phyloP scores from a whole-genome alignment of 768 basidiomycete species.

The Hirschioporus abietinus region DNA sequence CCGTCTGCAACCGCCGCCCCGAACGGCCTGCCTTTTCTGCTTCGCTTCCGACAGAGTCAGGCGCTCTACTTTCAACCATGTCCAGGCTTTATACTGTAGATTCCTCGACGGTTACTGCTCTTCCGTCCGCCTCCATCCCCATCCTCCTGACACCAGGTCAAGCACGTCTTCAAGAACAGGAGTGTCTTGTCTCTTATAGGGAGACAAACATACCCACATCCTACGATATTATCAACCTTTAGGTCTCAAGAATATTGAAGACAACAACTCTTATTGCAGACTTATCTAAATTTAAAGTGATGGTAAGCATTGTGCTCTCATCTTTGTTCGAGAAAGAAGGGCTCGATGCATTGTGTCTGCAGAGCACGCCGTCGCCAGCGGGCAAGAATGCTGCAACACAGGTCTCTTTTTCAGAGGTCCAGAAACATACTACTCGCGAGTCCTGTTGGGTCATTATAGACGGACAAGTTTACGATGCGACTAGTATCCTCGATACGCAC shows the following conservation, averaged over 20 bases:
- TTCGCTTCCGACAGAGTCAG: background rate
- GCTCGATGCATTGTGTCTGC: background rate
- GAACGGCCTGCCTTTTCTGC: background rate
- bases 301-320: background rate
- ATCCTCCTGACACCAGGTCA: background rate
- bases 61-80: conserved; percentile 1
- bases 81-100: background rate
- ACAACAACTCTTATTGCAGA: background rate
- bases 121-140: background rate
- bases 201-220: no score
- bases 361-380: background rate
- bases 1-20: background rate
- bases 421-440: conserved; percentile 35
- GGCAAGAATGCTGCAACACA: background rate
- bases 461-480: conserved; percentile 25
- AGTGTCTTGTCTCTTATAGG: no score
- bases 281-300: background rate
- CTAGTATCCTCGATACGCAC: conserved; percentile 3
- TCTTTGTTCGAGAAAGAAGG: background rate
- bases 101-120: background rate
- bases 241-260: background rate
- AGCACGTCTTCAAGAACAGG: no score
- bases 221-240: background rate
- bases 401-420: conserved; percentile 31
- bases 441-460: conserved; percentile 41